A percentile compares a stretch with the other conserved stretches of the same genome.
These are phyloP conservation scores for Sporothrix luriei DNA, from an alignment of 2,329 filamentous ascomycete species.

Conservation along the genomic window DNA sequence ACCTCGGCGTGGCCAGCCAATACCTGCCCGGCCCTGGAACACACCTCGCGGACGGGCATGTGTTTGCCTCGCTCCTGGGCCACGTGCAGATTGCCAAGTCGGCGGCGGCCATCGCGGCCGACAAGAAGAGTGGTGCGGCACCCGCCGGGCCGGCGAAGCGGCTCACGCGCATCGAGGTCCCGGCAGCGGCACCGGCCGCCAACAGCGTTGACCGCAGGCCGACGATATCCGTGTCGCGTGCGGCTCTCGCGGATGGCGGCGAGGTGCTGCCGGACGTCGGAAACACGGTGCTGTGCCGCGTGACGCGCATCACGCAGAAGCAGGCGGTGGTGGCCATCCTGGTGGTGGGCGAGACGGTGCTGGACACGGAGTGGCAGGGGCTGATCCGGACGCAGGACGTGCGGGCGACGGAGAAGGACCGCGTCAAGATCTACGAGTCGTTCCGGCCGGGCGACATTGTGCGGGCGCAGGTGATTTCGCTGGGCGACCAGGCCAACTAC, in stretches of 20 bases:
- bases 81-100: constrained; percentile 60
- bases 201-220: constrained; percentile 50
- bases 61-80: constrained; percentile 83
- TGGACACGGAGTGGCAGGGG: constrained; percentile 81
- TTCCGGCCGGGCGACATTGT: constrained; percentile 94
- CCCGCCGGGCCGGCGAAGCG: constrained; percentile 56
- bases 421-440: constrained; percentile 84
- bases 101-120: constrained; percentile 44
- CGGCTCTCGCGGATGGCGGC: constrained; percentile 42
- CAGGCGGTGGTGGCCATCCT: constrained; percentile 87
- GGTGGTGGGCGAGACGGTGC: constrained; percentile 71
- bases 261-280: constrained; percentile 81
- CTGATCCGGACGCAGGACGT: constrained; percentile 89
- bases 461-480: constrained; percentile 79
- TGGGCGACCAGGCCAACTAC: constrained; percentile 93
- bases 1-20: constrained; percentile 67
- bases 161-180: constrained; percentile 57
- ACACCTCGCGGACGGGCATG: constrained; percentile 72
- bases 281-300: constrained; percentile 77
- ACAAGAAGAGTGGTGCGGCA: neutral
- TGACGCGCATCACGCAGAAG: constrained; percentile 80
- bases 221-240: constrained; percentile 59
- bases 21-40: constrained; percentile 80
- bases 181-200: constrained; percentile 45
- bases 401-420: constrained; percentile 92